Conservation (phyloP, 257 asterid genomes). For the Eucommia ulmoides region DNA sequence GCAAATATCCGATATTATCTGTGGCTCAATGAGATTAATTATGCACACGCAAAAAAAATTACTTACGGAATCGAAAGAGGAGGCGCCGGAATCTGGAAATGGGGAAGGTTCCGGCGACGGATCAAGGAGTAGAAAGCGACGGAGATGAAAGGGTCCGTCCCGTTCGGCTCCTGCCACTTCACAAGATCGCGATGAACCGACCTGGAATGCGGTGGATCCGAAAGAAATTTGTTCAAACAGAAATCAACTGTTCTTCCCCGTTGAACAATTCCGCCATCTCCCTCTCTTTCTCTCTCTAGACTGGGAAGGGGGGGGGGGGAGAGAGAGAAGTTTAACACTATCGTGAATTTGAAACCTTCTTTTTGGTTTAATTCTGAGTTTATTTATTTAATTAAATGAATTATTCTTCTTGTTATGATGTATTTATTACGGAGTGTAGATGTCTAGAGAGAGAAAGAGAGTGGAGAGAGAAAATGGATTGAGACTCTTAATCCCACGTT, state of each 20-base stretch:
- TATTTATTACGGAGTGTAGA: too few species aligned
- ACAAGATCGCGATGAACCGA: neutral
- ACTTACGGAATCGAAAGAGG: neutral
- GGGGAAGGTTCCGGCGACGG: neutral
- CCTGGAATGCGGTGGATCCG: neutral
- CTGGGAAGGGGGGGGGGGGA: neutral
- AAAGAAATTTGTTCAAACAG: neutral
- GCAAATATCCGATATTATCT: slow-evolving; percentile 3
- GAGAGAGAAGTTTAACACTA: slow-evolving; percentile 6
- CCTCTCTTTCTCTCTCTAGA: neutral
- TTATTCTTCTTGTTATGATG: too few species aligned
- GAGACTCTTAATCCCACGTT: too few species aligned
- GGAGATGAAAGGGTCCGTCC: neutral
- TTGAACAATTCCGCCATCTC: slow-evolving; percentile 7
- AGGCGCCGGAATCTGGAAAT: neutral
- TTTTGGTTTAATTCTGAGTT: neutral
- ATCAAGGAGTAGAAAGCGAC: neutral
- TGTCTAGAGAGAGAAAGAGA: too few species aligned
- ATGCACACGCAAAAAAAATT: neutral
- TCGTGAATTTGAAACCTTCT: slow-evolving; percentile 11
- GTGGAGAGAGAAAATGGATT: too few species aligned
- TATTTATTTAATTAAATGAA: too few species aligned
- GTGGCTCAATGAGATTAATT: neutral
- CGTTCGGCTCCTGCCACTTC: neutral
- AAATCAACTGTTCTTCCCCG: neutral